Evolutionary conservation across 2,329 filamentous ascomycete genomes (phyloP).

Genomic region (Aspergillus persii): DNA sequence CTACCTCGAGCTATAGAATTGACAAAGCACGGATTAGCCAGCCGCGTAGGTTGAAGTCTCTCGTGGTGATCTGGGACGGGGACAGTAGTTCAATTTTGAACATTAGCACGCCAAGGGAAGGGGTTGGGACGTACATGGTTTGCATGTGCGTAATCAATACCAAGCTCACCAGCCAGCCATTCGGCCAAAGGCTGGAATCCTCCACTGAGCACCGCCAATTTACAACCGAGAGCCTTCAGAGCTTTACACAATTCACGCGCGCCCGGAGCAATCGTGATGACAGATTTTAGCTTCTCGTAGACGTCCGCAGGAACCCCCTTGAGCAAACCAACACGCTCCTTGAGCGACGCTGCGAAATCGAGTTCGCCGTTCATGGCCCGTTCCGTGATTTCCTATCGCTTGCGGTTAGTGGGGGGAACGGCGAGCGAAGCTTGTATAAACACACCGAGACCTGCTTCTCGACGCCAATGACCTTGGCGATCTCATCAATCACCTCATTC

Average conservation of each 20-base stretch:
- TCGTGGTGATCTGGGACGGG: not conserved
- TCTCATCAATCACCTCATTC: slow-evolving; percentile 95
- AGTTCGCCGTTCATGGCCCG: slow-evolving; percentile 95
- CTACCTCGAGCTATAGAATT: slow-evolving; percentile 47
- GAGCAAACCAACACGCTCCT: slow-evolving; percentile 75
- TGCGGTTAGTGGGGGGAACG: slow-evolving; percentile 6
- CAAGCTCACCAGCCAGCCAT: slow-evolving; percentile 78
- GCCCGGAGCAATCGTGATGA: slow-evolving; percentile 78
- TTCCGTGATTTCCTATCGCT: slow-evolving; percentile 70
- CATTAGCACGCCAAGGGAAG: not conserved
- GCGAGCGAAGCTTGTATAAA: slow-evolving; percentile 20
- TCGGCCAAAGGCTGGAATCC: slow-evolving; percentile 86
- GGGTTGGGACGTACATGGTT: slow-evolving; percentile 63
- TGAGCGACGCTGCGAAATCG: slow-evolving; percentile 82
- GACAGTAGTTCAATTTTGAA: not conserved
- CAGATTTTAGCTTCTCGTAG: slow-evolving; percentile 71
- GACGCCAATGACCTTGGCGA: slow-evolving; percentile 81
- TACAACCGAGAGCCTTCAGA: slow-evolving; percentile 75
- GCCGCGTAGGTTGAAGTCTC: not conserved
- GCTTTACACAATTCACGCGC: slow-evolving; percentile 71
- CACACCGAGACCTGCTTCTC: slow-evolving; percentile 69
- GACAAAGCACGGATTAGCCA: slow-evolving; percentile 1
- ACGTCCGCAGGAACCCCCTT: slow-evolving; percentile 76
- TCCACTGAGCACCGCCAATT: slow-evolving; percentile 86
- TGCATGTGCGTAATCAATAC: slow-evolving; percentile 82